Base-by-base conservation (phyloP, 441 rosid genomes). In the Croton setiger region DNA sequence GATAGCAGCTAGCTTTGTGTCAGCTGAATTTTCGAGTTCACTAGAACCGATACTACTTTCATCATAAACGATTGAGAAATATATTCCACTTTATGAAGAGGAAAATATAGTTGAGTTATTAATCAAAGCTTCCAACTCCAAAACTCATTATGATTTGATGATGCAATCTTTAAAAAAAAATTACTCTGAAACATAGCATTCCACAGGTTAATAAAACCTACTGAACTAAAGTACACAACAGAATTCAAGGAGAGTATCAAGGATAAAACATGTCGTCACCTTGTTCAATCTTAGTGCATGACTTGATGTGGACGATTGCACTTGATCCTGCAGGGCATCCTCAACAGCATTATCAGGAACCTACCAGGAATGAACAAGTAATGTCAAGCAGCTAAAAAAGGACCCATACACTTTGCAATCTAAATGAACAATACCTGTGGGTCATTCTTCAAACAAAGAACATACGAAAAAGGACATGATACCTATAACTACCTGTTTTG, bases 271-370 rank as follows among this genome's bases (percentile, higher is more conserved):
- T n/a, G 5, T 14, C 3, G n/a, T 14, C 53, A 72, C 72, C 74
- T 69, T 59, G 6, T 52, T 14, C 5, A 37, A 63, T 62, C 36
- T 51, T 39, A 68, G 70, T 63, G 74, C 69, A 48, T 56, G 74
- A 60, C 76, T 72, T 55, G 79, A 69, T 60, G 76, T 75, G 21
- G 75, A 66, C 17, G 68, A 60, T n/a, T 67, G 71, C 57, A 11
- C 43, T 47, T 47, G 69, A 18, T 31, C 67, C 59, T 70, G 74
- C 53, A 21, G 52, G 49, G 67, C 59, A 59, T 67, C 64, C 54
- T 67, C 52, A 35, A 20, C 70, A 67, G 70, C 69, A 63, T 59
- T 69, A 60, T 49, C 59, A 41, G 31, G 63, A 36, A 67, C 69
- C 74, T 67, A 36, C 20, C 67, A 61, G 63, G n/a, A 64, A 57